phyloP scores from a whole-genome alignment of 2,329 filamentous ascomycete genomes.

The Phialophora chinensis region DNA sequence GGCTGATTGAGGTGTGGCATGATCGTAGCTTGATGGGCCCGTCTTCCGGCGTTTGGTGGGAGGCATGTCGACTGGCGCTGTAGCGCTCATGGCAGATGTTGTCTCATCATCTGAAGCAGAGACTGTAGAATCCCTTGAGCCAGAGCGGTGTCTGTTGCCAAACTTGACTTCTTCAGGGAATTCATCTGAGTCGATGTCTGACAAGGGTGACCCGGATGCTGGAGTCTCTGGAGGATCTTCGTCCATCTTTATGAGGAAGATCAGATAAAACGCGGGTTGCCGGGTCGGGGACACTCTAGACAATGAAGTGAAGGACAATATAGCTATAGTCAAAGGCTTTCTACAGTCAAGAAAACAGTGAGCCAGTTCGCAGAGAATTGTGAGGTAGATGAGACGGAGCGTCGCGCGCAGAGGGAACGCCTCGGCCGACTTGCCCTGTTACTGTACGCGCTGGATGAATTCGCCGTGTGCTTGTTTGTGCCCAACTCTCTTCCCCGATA shows the following conservation, averaged over 20 bases:
- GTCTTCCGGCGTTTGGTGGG: constrained; percentile 58
- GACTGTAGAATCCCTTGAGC: constrained; percentile 44
- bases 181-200: constrained; percentile 67
- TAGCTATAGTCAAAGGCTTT: neutral
- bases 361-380: neutral
- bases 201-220: constrained; percentile 68
- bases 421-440: constrained; percentile 7
- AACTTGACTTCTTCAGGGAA: constrained; percentile 65
- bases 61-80: constrained; percentile 46
- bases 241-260: constrained; percentile 20
- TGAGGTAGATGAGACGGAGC: neutral
- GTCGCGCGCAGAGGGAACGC: neutral
- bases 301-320: constrained; percentile 1
- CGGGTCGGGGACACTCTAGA: neutral
- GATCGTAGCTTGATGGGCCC: constrained; percentile 52
- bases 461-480: neutral
- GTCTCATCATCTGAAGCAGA: constrained; percentile 43
- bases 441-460: neutral
- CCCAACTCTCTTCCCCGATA: neutral
- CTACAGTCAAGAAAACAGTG: neutral
- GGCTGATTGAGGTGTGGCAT: constrained; percentile 57
- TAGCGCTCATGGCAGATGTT: constrained; percentile 35
- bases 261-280: neutral
- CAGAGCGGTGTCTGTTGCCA: constrained; percentile 55
- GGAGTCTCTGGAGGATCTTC: constrained; percentile 45